Base-by-base conservation (phyloP, 1,284 basidiomycete genomes). In the Naganishia sp. region DNA sequence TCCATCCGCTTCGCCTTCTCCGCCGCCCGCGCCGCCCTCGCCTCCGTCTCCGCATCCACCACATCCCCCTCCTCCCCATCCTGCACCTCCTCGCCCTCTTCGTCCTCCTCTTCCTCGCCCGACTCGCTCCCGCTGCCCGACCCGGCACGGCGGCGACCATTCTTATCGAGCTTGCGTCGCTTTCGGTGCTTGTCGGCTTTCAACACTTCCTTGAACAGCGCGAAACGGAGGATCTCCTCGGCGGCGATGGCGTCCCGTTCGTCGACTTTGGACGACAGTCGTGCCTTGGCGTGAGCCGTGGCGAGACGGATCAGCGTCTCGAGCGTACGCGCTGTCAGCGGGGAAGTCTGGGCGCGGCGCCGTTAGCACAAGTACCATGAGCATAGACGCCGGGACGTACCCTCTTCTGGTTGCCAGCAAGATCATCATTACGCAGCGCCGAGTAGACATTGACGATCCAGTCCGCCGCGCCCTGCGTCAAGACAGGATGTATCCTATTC, bases 271-370 rank as follows among this genome's bases (percentile, higher is more conserved):
- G 84, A 71, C 18, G 94, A 94, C 3, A 99, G 84, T 23, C 95
- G 88, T 15, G 94, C 87, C 81, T 99, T 99, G 68, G 96, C 96
- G 78, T 99, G 96, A 0, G 96, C 96, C 18, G 95, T 99, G 6
- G 96, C 87, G 17, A 99, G 85, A 84, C 96, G 96, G 77, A 99
- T 99, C 51, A 99, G 85, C 0, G 96, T 99, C 81, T 99, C 96
- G 66, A 99, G 87, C 6, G 96, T 98, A 86, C 96, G 94, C 17
- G 96, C 95, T 0, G 96, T 99, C 70, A 99, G 82, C 1, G 96
- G 96, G 13, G 95, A 92, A 4, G 96, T 99, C 90, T 96, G 35
- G 35, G 35, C 2, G 35, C 35, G 1, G 69, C 4, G 58, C 31
- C 15, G 50, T 23, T 11, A 57, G 45, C 42, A 54, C n/a, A 28